Evolutionary conservation across 805 yeast genomes (phyloP), one percentile per base, ranked within the genome.

Genomic region (Clavispora fructus): DNA sequence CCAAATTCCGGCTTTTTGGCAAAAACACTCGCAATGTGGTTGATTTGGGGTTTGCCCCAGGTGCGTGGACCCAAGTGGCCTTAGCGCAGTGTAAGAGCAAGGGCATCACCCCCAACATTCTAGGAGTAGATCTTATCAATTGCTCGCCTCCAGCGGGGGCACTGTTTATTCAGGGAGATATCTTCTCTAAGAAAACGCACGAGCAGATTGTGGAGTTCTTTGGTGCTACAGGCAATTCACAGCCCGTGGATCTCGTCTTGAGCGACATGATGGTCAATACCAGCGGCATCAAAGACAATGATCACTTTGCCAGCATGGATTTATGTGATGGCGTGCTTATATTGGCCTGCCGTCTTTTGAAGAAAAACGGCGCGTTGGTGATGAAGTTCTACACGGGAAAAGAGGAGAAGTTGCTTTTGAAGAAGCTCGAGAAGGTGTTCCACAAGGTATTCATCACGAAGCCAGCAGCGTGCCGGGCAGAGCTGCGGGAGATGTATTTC

Each of bases 251-350:
- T 48, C 54, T 71, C 37, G 78, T 77, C 45, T 81, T 96, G 40
- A 85, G 82, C 62, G 72, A 73, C 68, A 92, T 97, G 98, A 85
- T 92, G 87, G 87, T 89, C 41, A 92, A 92, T 60, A 88, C 97
- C 4, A 74, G 90, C 12, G 98, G 99, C 4, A 67, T 87, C 35
- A 78, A 83, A 9, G 81, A 85, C 35, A 79, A 80, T 52, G 99
- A 92, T 63, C 98, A 92, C 65, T 68, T 77, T 12, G 80, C 80
- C 54, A 89, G 96, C 50, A 85, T 94, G 87, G 91, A 91, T 59
- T 69, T 92, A 27, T 92, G 97, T 63, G 94, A 88, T 56, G 97
- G 97, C 0, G 97, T 96, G 0, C 63, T 94, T 43, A 73, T 87
- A 7, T 74, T 91, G 42, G 84, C 95, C 1, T 73, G 84, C 44